Evolutionary conservation across 2,329 filamentous ascomycete genomes (phyloP).

Genomic region (Colletotrichum sp.): DNA sequence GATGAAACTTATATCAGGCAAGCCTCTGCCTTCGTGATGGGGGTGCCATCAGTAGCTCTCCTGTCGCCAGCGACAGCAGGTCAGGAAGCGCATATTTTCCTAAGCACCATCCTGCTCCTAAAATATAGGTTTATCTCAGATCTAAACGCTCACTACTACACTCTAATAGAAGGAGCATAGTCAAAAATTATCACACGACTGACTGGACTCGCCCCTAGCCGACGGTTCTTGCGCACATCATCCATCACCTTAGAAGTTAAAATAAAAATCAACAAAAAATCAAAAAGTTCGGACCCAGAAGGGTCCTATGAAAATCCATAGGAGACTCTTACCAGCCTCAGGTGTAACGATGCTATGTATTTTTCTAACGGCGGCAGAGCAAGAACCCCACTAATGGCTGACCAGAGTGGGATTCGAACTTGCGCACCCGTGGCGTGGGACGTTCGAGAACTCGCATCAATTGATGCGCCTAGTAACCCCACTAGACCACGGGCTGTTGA

Average conservation of each 20-base stretch:
- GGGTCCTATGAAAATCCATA: not conserved
- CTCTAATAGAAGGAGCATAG: no score
- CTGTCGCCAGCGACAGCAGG: not conserved
- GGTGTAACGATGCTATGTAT: not conserved
- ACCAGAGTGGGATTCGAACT: not conserved
- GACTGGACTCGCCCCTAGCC: accelerated
- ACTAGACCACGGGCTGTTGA: not conserved
- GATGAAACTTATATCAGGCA: accelerated
- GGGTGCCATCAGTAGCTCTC: accelerated
- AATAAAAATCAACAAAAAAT: not conserved
- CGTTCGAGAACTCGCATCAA: not conserved
- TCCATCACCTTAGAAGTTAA: accelerated
- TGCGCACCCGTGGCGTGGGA: not conserved
- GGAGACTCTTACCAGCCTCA: not conserved
- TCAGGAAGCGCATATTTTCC: accelerated
- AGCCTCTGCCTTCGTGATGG: not conserved
- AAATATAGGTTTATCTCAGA: accelerated
- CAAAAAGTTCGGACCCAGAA: not conserved
- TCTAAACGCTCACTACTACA: accelerated
- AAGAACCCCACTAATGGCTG: not conserved
- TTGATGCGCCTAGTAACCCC: not conserved
- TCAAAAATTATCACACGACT: no score
- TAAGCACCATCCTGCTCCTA: accelerated
- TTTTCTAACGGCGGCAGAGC: not conserved
- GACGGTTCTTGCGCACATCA: accelerated